These are phyloP conservation scores for Talaromyces thailandensis DNA, from an alignment of 495 filamentous ascomycete species.

Conservation along the genomic window DNA sequence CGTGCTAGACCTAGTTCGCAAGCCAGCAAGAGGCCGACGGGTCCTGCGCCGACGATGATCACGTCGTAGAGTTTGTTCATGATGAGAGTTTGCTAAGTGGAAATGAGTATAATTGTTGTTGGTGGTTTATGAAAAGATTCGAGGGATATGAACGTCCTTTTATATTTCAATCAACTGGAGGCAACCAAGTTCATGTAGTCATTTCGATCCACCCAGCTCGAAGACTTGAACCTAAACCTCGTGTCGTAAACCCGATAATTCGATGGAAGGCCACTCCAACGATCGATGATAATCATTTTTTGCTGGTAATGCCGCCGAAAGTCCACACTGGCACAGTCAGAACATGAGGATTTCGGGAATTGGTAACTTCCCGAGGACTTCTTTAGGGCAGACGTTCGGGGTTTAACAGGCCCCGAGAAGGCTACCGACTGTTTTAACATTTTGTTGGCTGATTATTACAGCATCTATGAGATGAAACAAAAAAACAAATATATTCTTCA, in stretches of 20 bases:
- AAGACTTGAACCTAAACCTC: neutral
- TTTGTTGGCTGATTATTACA: neutral
- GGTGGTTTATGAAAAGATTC: neutral
- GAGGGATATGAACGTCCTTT: neutral
- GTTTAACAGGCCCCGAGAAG: neutral
- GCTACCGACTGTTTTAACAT: neutral
- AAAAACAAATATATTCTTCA: neutral
- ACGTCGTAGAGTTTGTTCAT: conserved; percentile 15
- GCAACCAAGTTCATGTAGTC: neutral
- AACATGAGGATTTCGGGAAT: neutral
- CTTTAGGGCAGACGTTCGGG: neutral
- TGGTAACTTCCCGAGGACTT: neutral
- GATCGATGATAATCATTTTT: too few species aligned
- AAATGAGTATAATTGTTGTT: neutral
- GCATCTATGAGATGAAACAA: neutral
- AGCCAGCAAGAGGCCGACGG: conserved; percentile 31
- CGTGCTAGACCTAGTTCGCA: conserved; percentile 16
- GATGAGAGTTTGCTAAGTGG: neutral
- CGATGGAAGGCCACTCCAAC: neutral
- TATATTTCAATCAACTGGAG: neutral
- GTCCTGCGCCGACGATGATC: conserved; percentile 32
- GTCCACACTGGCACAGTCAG: neutral
- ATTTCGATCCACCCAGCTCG: neutral
- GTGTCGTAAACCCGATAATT: neutral
- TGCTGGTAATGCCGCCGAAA: neutral